phyloP scores from a whole-genome alignment of 1,284 basidiomycete species.

The Tylopilus sp. region DNA sequence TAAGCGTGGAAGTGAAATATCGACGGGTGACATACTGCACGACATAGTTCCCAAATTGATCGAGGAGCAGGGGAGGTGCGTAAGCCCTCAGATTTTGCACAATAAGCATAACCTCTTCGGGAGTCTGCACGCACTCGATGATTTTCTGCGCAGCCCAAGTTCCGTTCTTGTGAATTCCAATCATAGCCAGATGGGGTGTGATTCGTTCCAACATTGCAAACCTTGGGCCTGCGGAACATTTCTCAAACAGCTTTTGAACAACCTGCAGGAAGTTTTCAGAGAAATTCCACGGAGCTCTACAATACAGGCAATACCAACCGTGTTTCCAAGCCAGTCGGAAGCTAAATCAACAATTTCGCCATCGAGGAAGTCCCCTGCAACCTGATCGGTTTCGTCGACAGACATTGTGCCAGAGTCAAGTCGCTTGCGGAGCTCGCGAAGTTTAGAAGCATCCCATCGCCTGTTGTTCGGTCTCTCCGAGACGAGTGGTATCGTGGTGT shows the following conservation, averaged over 20 bases:
- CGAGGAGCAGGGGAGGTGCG: slow-evolving; percentile 89
- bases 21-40: slow-evolving; percentile 66
- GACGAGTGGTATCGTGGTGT: slow-evolving; percentile 85
- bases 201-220: slow-evolving; percentile 92
- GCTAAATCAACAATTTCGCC: slow-evolving; percentile 90
- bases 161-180: slow-evolving; percentile 99
- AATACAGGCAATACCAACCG: slow-evolving; percentile 49
- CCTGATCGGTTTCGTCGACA: slow-evolving; percentile 86
- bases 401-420: slow-evolving; percentile 73
- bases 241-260: slow-evolving; percentile 96
- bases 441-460: slow-evolving; percentile 89
- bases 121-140: slow-evolving; percentile 90
- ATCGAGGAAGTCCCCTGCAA: slow-evolving; percentile 87
- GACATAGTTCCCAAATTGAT: slow-evolving; percentile 98
- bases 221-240: slow-evolving; percentile 73
- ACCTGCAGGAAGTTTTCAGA: slow-evolving; percentile 45
- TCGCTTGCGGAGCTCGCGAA: slow-evolving; percentile 91
- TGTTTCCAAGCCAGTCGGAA: slow-evolving; percentile 99
- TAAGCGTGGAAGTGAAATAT: neutral
- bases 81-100: slow-evolving; percentile 87
- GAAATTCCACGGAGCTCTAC: slow-evolving; percentile 3
- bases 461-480: slow-evolving; percentile 81
- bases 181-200: slow-evolving; percentile 92
- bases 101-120: slow-evolving; percentile 85
- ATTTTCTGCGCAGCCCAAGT: slow-evolving; percentile 99